Conservation (phyloP, 192 early-diverging fungal genomes). For the Entophlyctis luteolus region DNA sequence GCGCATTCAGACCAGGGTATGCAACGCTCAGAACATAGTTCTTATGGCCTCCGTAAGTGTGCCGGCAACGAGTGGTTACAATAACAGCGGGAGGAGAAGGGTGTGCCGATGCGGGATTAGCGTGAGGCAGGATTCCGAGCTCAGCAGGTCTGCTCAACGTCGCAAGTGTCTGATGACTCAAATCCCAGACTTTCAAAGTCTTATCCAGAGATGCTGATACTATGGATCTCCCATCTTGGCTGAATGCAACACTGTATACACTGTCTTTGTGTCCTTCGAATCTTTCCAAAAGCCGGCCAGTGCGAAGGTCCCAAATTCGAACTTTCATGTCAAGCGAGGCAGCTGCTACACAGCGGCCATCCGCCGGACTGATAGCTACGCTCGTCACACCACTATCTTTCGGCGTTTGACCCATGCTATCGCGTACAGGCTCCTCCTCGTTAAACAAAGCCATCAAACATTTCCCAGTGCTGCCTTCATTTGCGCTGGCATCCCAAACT, state of each 20-base stretch:
- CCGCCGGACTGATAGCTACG: slow-evolving; percentile 83
- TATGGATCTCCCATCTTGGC: slow-evolving; percentile 85
- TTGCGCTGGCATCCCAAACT: slow-evolving; percentile 79
- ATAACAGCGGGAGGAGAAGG: slow-evolving; percentile 13
- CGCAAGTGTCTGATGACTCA: slow-evolving; percentile 41
- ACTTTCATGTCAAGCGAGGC: slow-evolving; percentile 89
- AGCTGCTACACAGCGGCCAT: slow-evolving; percentile 79
- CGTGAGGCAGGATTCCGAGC: slow-evolving; percentile 14
- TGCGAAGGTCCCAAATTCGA: slow-evolving; percentile 83
- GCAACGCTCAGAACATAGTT: slow-evolving; percentile 98
- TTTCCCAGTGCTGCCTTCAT: slow-evolving; percentile 67
- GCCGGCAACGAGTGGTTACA: slow-evolving; percentile 42
- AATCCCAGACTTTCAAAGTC: slow-evolving; percentile 89
- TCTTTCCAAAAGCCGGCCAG: slow-evolving; percentile 76
- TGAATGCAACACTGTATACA: slow-evolving; percentile 93
- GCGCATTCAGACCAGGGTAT: slow-evolving; percentile 28
- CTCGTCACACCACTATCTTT: slow-evolving; percentile 93
- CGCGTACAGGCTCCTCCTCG: slow-evolving; percentile 55
- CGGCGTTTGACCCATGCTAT: slow-evolving; percentile 38
- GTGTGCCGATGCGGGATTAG: slow-evolving; percentile 6
- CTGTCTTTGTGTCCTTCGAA: slow-evolving; percentile 93
- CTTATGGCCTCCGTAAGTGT: slow-evolving; percentile 67
- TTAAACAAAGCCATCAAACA: slow-evolving; percentile 70
- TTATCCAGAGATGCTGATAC: slow-evolving; percentile 90
- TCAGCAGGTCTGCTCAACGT: slow-evolving; percentile 24